Evolutionary conservation across 2,329 filamentous ascomycete species (phyloP).

Genomic region (Hymenoscyphus fructigenus): DNA sequence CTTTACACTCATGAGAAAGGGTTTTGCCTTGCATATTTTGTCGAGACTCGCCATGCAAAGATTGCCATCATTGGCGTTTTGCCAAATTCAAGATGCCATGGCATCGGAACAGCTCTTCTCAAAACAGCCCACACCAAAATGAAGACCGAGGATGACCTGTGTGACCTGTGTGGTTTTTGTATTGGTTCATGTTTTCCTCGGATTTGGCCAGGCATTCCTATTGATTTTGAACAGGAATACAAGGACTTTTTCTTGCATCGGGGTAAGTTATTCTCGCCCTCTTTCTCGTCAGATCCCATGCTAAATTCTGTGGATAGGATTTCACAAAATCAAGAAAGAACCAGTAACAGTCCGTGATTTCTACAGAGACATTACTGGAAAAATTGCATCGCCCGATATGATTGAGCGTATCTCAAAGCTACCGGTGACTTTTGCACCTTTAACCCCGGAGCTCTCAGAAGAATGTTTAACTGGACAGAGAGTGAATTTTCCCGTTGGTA

Average conservation of each 20-base stretch:
- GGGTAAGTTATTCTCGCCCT: constrained; percentile 34
- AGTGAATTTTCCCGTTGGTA: constrained; percentile 38
- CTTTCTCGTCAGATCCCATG: too few relatives aligned
- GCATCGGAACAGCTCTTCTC: constrained; percentile 41
- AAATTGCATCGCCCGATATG: constrained; percentile 39
- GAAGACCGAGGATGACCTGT: constrained; percentile 16
- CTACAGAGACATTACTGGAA: constrained; percentile 40
- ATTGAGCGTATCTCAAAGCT: constrained; percentile 38
- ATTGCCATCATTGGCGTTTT: constrained; percentile 42
- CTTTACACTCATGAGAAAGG: constrained; percentile 42
- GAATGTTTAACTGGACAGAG: constrained; percentile 42
- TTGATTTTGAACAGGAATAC: constrained; percentile 36
- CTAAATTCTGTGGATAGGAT: constrained; percentile 17
- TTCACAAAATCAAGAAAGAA: constrained; percentile 14
- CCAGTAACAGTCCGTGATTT: constrained; percentile 39
- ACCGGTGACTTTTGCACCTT: constrained; percentile 40
- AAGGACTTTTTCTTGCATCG: constrained; percentile 42
- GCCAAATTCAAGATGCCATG: constrained; percentile 37
- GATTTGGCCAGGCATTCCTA: constrained; percentile 47
- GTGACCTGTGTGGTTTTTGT: constrained; percentile 22
- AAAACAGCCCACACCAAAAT: constrained; percentile 32
- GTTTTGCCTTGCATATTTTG: constrained; percentile 41
- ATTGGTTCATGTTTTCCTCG: constrained; percentile 41
- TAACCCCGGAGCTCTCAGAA: constrained; percentile 39
- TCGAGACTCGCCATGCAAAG: constrained; percentile 29